phyloP scores from a whole-genome alignment of 2,329 filamentous ascomycete genomes.

The Cytospora leucostoma region DNA sequence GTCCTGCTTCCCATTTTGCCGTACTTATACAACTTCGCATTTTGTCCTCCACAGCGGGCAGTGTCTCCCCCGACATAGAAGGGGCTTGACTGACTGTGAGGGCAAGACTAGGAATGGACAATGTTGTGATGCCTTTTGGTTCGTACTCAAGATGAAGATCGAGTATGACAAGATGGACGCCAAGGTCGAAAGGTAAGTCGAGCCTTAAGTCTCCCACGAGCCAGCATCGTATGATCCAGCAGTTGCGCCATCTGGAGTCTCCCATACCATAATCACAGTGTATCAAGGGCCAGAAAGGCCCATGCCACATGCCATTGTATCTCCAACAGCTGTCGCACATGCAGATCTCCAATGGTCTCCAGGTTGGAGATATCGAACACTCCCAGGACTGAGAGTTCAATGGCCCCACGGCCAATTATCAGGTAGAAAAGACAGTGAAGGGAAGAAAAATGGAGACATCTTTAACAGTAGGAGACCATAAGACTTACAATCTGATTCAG shows the following conservation, averaged over 20 bases:
- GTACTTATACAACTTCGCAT: no score
- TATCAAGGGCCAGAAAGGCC: neutral
- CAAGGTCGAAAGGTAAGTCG: no score
- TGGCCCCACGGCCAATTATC: neutral
- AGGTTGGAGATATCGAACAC: neutral
- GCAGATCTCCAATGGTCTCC: neutral
- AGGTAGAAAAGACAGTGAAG: neutral
- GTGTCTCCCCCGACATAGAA: no score
- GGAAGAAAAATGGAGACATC: neutral
- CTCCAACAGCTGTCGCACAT: neutral
- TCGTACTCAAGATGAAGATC: neutral
- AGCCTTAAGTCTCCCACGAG: no score
- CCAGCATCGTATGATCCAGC: no score
- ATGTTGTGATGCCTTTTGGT: no score
- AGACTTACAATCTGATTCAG: constrained; percentile 89
- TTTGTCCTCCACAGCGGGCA: no score
- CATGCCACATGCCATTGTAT: neutral
- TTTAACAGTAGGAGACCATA: constrained; percentile 30
- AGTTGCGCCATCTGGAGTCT: neutral
- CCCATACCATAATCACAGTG: neutral
- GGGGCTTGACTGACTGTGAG: no score
- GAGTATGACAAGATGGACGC: no score
- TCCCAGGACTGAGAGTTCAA: neutral
- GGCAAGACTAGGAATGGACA: no score
- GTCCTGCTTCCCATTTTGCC: no score